Evolutionary conservation across 225 moss, liverwort and hornwort species (phyloP).

Genomic region (Rhytidiadelphus loreus): DNA sequence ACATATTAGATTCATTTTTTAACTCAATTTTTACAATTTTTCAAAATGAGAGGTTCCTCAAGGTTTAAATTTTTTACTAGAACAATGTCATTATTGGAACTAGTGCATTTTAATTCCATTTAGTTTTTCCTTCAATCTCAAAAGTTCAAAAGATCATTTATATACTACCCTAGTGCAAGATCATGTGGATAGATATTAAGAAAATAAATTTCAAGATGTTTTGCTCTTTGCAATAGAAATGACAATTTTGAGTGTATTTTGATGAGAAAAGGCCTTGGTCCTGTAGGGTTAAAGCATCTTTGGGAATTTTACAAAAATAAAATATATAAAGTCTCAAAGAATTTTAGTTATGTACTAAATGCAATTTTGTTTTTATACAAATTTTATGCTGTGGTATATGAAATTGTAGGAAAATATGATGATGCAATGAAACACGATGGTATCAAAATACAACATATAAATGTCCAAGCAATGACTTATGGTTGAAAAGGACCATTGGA

Average conservation of each 20-base stretch:
- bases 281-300: not conserved
- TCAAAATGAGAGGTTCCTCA: no score
- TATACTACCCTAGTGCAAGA: no score
- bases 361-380: not conserved
- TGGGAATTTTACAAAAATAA: not conserved
- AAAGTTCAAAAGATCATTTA: no score
- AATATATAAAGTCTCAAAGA: not conserved
- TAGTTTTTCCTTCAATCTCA: no score
- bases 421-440: not conserved
- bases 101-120: no score
- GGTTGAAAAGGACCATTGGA: not conserved
- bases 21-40: no score
- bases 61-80: no score
- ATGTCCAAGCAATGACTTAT: not conserved
- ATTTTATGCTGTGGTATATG: not conserved
- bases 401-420: not conserved
- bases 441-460: not conserved
- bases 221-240: not conserved
- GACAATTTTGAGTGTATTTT: not conserved
- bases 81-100: no score
- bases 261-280: not conserved
- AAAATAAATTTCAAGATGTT: not conserved
- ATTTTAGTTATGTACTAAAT: not conserved
- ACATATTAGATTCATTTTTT: no score
- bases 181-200: fast-evolving